Evolutionary conservation across 352 stramenopile species (phyloP).

Genomic region (Globisporangium okanoganense): DNA sequence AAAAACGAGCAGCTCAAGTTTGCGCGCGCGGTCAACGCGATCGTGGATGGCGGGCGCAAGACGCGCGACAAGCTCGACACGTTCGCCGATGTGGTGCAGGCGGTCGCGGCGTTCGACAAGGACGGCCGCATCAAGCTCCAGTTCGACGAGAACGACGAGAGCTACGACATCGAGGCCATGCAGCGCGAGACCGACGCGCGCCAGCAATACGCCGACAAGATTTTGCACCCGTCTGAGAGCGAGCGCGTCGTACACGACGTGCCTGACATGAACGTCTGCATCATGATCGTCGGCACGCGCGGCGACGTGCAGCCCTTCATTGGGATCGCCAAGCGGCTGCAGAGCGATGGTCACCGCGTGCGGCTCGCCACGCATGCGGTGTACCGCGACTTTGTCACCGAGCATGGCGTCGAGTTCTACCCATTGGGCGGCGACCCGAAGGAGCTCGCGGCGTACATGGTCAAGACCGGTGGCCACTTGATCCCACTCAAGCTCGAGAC

Average conservation of each 20-base stretch:
- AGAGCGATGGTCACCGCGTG: conserved; percentile 86
- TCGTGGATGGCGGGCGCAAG: conserved; percentile 11
- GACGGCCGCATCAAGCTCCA: conserved; percentile 34
- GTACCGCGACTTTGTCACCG: conserved; percentile 84
- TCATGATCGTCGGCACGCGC: conserved; percentile 89
- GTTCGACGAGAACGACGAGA: conserved; percentile 33
- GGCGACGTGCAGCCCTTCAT: conserved; percentile 88
- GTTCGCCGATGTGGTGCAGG: conserved; percentile 17
- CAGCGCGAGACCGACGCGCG: conserved; percentile 10
- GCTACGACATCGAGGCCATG: conserved; percentile 20
- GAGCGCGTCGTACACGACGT: conserved; percentile 9
- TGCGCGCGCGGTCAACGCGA: conserved; percentile 7
- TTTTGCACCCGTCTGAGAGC: conserved; percentile 4
- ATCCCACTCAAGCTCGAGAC: conserved; percentile 64
- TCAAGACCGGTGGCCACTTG: conserved; percentile 79
- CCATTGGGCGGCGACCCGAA: conserved; percentile 71
- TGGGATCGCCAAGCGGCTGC: conserved; percentile 80
- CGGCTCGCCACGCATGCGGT: conserved; percentile 88
- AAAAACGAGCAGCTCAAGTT: conserved; percentile 7
- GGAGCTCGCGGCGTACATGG: conserved; percentile 89
- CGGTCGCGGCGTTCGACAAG: conserved; percentile 11
- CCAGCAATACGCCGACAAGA: conserved; percentile 9
- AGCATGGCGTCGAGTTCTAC: conserved; percentile 75
- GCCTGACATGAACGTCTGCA: conserved; percentile 67
- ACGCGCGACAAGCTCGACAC: conserved; percentile 9